phyloP scores from a whole-genome alignment of 352 stramenopile species.

The Globisporangium perplexum region DNA sequence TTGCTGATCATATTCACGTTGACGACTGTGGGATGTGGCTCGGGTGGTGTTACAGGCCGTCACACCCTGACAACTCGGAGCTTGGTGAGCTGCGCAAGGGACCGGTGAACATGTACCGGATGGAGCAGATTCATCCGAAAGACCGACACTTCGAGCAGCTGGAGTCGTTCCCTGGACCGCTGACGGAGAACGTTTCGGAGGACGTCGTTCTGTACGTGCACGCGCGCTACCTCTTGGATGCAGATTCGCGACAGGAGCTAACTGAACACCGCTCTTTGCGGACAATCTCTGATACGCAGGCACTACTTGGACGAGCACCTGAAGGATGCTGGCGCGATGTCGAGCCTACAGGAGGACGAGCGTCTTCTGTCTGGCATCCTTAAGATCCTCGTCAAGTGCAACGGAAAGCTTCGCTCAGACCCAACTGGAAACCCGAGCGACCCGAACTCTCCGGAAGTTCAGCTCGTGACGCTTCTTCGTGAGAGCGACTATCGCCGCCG shows the following conservation, averaged over 20 bases:
- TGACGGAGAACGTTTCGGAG: constrained; percentile 56
- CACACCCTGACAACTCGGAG: constrained; percentile 40
- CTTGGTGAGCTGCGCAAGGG: constrained; percentile 74
- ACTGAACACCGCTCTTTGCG: not conserved
- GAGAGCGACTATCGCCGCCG: constrained; percentile 65
- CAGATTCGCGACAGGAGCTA: not conserved
- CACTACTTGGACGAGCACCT: constrained; percentile 62
- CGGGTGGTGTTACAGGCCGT: constrained; percentile 26
- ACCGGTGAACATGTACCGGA: constrained; percentile 70
- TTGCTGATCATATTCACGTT: constrained; percentile 1
- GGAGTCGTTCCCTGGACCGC: constrained; percentile 68
- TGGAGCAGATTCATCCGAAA: constrained; percentile 74
- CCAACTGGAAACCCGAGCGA: constrained; percentile 40
- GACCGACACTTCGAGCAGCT: constrained; percentile 66
- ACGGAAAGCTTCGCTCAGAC: constrained; percentile 66
- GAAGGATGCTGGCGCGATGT: constrained; percentile 21
- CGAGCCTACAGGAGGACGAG: constrained; percentile 50
- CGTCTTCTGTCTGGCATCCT: constrained; percentile 66
- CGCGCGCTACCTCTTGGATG: not conserved
- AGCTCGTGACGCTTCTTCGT: constrained; percentile 58
- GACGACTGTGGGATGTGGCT: not conserved
- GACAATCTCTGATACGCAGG: constrained; percentile 7
- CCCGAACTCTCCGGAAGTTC: constrained; percentile 52
- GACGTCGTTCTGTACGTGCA: constrained; percentile 50
- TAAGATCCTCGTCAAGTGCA: constrained; percentile 69